Evolutionary conservation across 2,329 filamentous ascomycete genomes (phyloP), one percentile per base, ranked within the genome.

Genomic region (Ophiostoma himal-ulmi): DNA sequence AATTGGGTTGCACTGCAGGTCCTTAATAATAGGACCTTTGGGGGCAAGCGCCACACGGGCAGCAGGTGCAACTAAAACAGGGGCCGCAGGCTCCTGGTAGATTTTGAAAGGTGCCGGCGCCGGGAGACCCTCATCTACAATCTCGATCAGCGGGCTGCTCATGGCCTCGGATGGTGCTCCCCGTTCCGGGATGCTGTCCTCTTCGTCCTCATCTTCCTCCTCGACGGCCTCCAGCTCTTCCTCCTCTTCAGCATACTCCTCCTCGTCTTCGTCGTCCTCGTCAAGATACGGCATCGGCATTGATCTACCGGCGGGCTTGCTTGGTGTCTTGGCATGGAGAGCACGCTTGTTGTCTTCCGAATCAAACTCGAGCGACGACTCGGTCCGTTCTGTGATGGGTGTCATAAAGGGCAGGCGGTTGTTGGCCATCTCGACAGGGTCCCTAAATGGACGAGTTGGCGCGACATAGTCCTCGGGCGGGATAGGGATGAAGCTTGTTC

Each of bases 391-490:
- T 1, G 95, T 94, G 74, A 99, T 99, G 1, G 95, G 95, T 0
- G 95, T 99, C 95, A 99, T 98, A 78, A 98, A 99, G 3, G 94
- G 95, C 11, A 98, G 83, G 70, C 94, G 90, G 79, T 94, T 97
- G 76, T 97, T 96, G 72, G 93, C 93, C 79, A 90, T 85, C 78
- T 93, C 86, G 48, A 82, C 86, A 77, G 92, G 88, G 79, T 97
- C 91, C 77, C 93, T 89, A 83, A 91, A 97, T 71, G 92, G 91
- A 67, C 89, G 86, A 70, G 86, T 90, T 22, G 92, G 90, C 64
- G 92, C 88, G 74, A 94, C 88, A 78, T 93, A 96, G 78, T 96
- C 92, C 77, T 96, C 92, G 0, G 93, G 93, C 0, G 91, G 91
- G 48, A 94, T 84, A 0, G 92, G 92, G 22, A 95, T 85, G 76